Evolutionary conservation across 2,329 filamentous ascomycete species (phyloP).

Genomic region (Botryotinia convoluta): DNA sequence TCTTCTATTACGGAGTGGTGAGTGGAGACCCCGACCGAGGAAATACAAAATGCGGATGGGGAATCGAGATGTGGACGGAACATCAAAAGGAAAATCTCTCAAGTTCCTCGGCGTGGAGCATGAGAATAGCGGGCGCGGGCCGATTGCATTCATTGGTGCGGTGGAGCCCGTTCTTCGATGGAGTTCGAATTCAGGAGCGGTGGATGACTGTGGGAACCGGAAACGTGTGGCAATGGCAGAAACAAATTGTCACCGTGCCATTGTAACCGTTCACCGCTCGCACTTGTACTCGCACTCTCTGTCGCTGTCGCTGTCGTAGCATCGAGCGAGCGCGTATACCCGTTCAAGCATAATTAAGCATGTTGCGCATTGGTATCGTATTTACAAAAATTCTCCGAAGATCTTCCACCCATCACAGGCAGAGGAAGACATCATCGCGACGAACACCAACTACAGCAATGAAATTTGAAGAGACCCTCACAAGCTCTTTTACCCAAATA

Average conservation of each 20-base stretch:
- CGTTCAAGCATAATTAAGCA: neutral
- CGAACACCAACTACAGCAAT: neutral
- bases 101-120: conserved; percentile 6
- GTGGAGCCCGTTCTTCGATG: conserved; percentile 12
- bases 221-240: neutral
- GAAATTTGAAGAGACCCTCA: neutral
- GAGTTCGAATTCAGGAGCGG: neutral
- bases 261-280: neutral
- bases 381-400: neutral
- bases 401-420: neutral
- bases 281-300: neutral
- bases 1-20: neutral
- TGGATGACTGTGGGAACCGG: neutral
- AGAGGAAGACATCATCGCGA: neutral
- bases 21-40: conserved; percentile 5
- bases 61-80: neutral
- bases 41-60: conserved; percentile 8
- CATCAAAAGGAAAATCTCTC: neutral
- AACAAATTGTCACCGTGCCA: neutral
- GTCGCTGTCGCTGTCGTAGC: neutral
- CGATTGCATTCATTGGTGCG: conserved; percentile 1
- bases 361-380: neutral
- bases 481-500: conserved; percentile 4
- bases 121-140: neutral
- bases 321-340: neutral